Base-by-base conservation (phyloP, 805 yeast genomes). In the Sugiyamaella boreocaroliniensis region DNA sequence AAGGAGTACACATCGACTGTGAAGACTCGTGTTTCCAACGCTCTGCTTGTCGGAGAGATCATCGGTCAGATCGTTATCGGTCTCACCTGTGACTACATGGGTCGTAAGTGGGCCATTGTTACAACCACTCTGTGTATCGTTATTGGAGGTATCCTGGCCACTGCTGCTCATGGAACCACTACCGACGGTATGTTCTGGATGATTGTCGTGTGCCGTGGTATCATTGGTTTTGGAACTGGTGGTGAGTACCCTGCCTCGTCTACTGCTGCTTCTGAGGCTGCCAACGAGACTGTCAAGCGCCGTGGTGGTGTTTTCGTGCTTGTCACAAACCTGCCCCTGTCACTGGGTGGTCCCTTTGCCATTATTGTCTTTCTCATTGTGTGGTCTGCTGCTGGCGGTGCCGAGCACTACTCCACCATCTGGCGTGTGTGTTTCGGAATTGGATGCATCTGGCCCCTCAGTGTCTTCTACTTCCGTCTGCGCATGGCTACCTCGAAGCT, bases 301-400 rank as follows among this genome's bases (percentile, higher is more conserved):
- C 74, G 93, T 65, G 90, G 93, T 49, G 80, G 83, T 40, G 73
- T 77, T 18, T 82, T 85, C 61, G 76, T 78, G 34, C 58, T 86
- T 65, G 84, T 82, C 32, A 85, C 92, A 15, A 86, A 86, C 65
- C 70, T 86, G 47, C 93, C 92, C 2, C 69, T 86, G 43, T 75
- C 86, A 2, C 73, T 85, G 42, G 93, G 95, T 48, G 89, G 89
- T 4, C 92, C 92, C n/a, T 79, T 86, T 64, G 86, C 88, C 14
- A 65, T 83, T 48, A 75, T 76, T 47, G 73, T 85, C 40, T 86
- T 85, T 62, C 71, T 86, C 61, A 82, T 86, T 59, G 89, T 85
- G 10, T 76, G 79, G 68, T 73, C 76, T 49, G 83, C 83, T 47
- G 78, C 83, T 32, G 76, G 77, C 40, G 70, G 70, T 8, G 55